These are phyloP conservation scores for Eutypa lata DNA, from an alignment of 2,329 filamentous ascomycete genomes.

Conservation along the genomic window DNA sequence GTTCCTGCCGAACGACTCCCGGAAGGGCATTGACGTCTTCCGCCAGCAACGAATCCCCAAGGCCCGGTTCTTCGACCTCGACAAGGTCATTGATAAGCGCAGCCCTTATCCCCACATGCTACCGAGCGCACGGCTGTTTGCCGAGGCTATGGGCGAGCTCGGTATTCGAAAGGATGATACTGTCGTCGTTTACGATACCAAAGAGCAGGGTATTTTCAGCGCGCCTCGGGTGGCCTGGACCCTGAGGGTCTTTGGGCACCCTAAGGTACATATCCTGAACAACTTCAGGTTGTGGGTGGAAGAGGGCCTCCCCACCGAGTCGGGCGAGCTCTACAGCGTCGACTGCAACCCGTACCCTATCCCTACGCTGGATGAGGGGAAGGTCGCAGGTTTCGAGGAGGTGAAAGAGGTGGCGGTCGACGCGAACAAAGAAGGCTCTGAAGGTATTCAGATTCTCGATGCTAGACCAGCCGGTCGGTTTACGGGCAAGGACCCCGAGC, in stretches of 20 bases:
- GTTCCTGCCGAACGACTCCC: conserved; percentile 92
- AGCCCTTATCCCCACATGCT: conserved; percentile 97
- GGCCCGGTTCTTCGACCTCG: conserved; percentile 93
- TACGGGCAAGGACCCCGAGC: conserved; percentile 80
- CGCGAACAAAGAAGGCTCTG: conserved; percentile 75
- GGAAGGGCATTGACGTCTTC: conserved; percentile 79
- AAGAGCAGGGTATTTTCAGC: conserved; percentile 90
- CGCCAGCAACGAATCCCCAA: conserved; percentile 79
- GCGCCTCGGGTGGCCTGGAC: conserved; percentile 95
- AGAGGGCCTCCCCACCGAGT: conserved; percentile 76
- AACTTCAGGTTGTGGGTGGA: conserved; percentile 96
- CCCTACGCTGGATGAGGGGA: conserved; percentile 55
- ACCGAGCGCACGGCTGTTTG: conserved; percentile 75
- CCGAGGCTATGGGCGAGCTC: conserved; percentile 81
- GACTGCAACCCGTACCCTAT: conserved; percentile 65
- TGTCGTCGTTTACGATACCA: conserved; percentile 90
- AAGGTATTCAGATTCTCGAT: conserved; percentile 85
- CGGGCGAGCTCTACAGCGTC: conserved; percentile 68
- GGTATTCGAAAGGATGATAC: conserved; percentile 85
- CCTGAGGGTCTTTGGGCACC: conserved; percentile 82
- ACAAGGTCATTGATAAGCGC: conserved; percentile 81
- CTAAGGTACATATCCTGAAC: conserved; percentile 84
- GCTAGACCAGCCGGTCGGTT: conserved; percentile 78
- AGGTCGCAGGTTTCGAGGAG: conserved; percentile 78
- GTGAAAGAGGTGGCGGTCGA: conserved; percentile 75